Conservation (phyloP, 805 yeast genomes). For the Jamesozyma lodderae region DNA sequence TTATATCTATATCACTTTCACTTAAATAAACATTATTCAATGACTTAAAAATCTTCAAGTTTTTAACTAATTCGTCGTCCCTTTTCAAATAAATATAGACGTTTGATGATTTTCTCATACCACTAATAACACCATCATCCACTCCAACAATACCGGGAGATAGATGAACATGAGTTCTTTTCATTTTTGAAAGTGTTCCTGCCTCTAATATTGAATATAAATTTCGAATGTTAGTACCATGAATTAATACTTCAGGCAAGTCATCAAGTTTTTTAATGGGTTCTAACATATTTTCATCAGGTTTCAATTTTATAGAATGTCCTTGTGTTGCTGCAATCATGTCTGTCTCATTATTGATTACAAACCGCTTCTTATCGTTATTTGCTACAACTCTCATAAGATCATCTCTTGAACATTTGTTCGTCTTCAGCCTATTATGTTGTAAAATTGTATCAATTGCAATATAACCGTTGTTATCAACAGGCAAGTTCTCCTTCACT, state of each 20-base stretch:
- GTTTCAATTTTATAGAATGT: slow-evolving; percentile 52
- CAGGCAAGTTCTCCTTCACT: slow-evolving; percentile 48
- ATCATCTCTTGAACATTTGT: slow-evolving; percentile 47
- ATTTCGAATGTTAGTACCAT: slow-evolving; percentile 60
- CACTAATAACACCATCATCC: slow-evolving; percentile 49
- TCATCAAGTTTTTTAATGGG: slow-evolving; percentile 31
- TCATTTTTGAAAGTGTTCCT: slow-evolving; percentile 60
- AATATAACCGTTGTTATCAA: slow-evolving; percentile 63
- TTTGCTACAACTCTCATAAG: slow-evolving; percentile 48
- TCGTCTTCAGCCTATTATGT: slow-evolving; percentile 50
- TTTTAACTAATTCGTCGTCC: slow-evolving; percentile 35
- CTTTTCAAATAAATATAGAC: slow-evolving; percentile 58
- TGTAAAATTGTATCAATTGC: slow-evolving; percentile 42
- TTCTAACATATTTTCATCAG: slow-evolving; percentile 35
- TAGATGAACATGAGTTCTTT: slow-evolving; percentile 78
- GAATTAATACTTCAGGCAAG: slow-evolving; percentile 52
- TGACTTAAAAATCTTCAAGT: slow-evolving; percentile 44
- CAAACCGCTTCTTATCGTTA: slow-evolving; percentile 68
- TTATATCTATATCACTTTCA: slow-evolving; percentile 40
- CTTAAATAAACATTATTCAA: slow-evolving; percentile 68
- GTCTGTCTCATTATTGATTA: slow-evolving; percentile 30
- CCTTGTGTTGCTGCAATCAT: slow-evolving; percentile 90
- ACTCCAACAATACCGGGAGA: slow-evolving; percentile 48
- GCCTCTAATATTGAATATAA: slow-evolving; percentile 39
- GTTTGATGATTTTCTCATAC: slow-evolving; percentile 51